Conservation (phyloP, 176 grass and related monocot genomes). For the Thinopyrum elongatum region DNA sequence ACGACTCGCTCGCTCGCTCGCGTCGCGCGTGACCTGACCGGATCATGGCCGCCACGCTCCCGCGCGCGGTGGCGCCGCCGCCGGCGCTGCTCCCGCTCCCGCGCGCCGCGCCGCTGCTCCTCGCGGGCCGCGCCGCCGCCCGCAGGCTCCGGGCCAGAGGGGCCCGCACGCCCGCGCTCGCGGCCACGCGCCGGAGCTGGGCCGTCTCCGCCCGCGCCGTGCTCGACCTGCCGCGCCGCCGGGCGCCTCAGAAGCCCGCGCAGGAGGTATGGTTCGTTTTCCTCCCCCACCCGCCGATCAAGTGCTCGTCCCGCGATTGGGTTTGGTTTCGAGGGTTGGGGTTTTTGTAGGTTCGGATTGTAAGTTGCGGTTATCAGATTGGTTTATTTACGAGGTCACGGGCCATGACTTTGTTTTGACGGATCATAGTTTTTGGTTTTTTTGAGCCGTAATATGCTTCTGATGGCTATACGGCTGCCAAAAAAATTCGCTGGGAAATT, state of each 20-base stretch:
- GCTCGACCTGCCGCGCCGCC: slow-evolving; percentile 18
- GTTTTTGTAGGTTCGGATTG: background rate
- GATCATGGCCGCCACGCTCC: slow-evolving; percentile 47
- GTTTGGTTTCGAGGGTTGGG: background rate
- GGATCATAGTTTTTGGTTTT: background rate
- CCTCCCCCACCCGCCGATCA: background rate
- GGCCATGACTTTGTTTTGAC: background rate
- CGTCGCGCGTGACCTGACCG: background rate
- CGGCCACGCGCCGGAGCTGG: slow-evolving; percentile 41
- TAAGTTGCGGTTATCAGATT: background rate
- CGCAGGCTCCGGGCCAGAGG: slow-evolving; percentile 30
- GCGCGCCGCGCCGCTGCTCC: slow-evolving; percentile 53
- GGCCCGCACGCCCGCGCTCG: slow-evolving; percentile 25
- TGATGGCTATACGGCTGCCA: background rate
- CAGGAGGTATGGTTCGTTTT: slow-evolving; percentile 39
- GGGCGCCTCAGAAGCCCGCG: slow-evolving; percentile 11
- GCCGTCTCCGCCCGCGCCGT: slow-evolving; percentile 32
- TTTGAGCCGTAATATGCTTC: background rate
- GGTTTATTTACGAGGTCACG: background rate
- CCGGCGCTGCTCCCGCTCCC: slow-evolving; percentile 17
- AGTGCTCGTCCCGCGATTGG: background rate
- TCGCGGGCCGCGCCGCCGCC: slow-evolving; percentile 40
- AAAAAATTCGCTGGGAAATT: background rate
- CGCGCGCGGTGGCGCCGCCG: slow-evolving; percentile 29
- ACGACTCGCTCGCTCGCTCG: background rate